phyloP scores from a whole-genome alignment of 169 alveolate genomes.

The Plasmodium blacklocki region DNA sequence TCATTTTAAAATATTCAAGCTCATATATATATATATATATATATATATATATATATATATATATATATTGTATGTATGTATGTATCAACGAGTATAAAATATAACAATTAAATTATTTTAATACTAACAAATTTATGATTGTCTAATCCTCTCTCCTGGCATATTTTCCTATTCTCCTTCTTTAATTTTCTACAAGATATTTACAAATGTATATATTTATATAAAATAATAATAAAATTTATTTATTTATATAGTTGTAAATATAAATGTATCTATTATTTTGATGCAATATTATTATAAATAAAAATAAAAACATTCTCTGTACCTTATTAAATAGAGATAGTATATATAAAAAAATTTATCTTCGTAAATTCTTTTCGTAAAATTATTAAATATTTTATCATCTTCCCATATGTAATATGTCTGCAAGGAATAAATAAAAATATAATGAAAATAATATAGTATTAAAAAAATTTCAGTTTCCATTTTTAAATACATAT shows the following conservation, averaged over 20 bases:
- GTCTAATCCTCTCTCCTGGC: conserved; percentile 57
- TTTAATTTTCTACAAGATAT: conserved; percentile 27
- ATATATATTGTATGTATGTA: no score
- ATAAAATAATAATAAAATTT: conserved; percentile 2
- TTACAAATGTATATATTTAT: neutral
- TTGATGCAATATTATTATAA: neutral
- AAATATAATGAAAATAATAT: no score
- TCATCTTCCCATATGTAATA: conserved; percentile 73
- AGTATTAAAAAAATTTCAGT: neutral
- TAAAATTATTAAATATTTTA: conserved; percentile 57
- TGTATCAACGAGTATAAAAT: neutral
- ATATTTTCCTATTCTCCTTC: conserved; percentile 43
- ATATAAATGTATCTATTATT: neutral
- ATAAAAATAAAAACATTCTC: neutral
- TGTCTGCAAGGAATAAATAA: conserved; percentile 17
- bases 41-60: no score
- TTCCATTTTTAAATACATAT: neutral
- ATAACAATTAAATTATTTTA: neutral
- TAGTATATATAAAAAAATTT: conserved; percentile 56
- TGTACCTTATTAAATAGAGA: conserved; percentile 60
- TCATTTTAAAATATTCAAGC: neutral
- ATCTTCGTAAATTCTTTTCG: conserved; percentile 48
- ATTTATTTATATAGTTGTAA: neutral
- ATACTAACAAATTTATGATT: conserved; percentile 67
- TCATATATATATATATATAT: no score